These are phyloP conservation scores for Acacia acuminata DNA, from an alignment of 306 rosid species.

Conservation along the genomic window DNA sequence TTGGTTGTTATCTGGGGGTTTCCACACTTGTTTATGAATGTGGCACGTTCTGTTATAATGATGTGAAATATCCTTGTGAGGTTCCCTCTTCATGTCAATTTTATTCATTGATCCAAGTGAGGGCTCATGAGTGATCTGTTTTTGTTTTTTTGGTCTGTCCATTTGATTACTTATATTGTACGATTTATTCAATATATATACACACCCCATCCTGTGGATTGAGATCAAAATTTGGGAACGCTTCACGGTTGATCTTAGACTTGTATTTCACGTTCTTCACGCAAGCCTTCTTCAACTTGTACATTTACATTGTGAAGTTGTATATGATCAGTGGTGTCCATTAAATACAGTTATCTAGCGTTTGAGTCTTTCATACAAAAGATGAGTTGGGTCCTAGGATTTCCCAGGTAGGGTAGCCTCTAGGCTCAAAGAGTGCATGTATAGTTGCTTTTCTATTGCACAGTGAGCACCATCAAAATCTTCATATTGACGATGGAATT, in stretches of 20 bases:
- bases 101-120: slow-evolving; percentile 40
- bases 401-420: too few species aligned
- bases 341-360: not conserved
- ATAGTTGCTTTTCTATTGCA: too few species aligned
- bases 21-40: slow-evolving; percentile 26
- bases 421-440: too few species aligned
- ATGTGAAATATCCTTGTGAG: slow-evolving; percentile 43
- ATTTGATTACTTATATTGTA: slow-evolving; percentile 33
- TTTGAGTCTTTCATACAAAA: not conserved
- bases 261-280: slow-evolving; percentile 24
- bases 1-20: slow-evolving; percentile 2
- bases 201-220: slow-evolving; percentile 32
- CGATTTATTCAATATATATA: slow-evolving; percentile 26
- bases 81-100: slow-evolving; percentile 33
- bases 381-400: too few species aligned
- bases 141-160: slow-evolving; percentile 2
- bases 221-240: slow-evolving; percentile 48
- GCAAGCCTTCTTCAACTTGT: not conserved
- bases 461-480: too few species aligned
- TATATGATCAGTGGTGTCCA: not conserved
- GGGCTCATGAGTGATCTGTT: slow-evolving; percentile 35
- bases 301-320: not conserved
- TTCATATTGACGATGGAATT: too few species aligned
- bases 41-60: slow-evolving; percentile 30
- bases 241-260: slow-evolving; percentile 27